Conservation (phyloP, 257 asterid species). For the Solanum appendiculatum region DNA sequence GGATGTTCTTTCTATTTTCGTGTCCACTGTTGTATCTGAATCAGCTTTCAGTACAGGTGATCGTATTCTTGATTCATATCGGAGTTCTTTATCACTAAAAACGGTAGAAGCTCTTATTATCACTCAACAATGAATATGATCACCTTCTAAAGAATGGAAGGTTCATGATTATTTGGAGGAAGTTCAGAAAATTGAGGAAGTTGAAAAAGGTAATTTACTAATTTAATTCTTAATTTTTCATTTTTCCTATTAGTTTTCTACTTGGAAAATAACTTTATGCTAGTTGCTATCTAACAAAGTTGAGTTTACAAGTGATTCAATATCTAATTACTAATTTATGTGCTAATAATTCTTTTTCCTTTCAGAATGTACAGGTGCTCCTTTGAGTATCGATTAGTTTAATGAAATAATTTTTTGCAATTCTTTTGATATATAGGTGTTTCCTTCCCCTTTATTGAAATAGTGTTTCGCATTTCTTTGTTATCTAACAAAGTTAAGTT, state of each 20-base stretch:
- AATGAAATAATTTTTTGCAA: no score
- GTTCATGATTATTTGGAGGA: background rate
- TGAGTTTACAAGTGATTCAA: no score
- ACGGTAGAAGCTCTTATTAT: no score
- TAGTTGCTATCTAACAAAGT: background rate
- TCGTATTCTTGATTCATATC: no score
- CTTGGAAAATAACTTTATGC: background rate
- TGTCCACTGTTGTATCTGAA: background rate
- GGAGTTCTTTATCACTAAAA: no score
- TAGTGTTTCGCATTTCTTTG: no score
- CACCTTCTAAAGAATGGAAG: background rate
- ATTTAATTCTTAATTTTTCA: background rate
- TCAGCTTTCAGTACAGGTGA: background rate
- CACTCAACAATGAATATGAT: background rate
- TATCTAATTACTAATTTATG: background rate
- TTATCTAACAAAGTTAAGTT: no score
- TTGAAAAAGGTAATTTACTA: background rate
- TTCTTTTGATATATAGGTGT: no score
- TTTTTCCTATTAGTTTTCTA: no score
- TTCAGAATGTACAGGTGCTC: background rate
- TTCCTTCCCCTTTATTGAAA: no score
- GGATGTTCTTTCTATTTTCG: background rate
- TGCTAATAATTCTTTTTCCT: no score
- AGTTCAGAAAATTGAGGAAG: background rate
- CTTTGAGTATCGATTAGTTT: background rate